Evolutionary conservation across 1,284 basidiomycete genomes (phyloP).

Genomic region (Pisolithus thermaeus): DNA sequence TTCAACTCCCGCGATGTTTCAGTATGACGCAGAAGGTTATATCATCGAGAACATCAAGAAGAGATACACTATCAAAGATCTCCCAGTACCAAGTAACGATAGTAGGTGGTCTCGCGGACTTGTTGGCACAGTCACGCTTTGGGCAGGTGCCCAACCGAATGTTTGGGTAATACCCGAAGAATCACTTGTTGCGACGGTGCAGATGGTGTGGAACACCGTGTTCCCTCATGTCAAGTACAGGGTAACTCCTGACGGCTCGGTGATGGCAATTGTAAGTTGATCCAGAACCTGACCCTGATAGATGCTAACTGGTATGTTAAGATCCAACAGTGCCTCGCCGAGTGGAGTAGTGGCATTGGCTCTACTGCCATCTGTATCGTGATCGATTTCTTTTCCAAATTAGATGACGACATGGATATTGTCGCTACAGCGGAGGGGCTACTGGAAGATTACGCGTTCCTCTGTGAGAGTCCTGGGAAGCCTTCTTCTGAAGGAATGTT

Average conservation of each 20-base stretch:
- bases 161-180: neutral
- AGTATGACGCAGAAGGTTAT: too few relatives aligned
- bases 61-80: too few relatives aligned
- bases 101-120: too few relatives aligned
- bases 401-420: neutral
- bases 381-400: too few relatives aligned
- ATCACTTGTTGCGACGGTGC: neutral
- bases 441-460: slow-evolving; percentile 4
- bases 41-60: too few relatives aligned
- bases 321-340: neutral
- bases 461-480: slow-evolving; percentile 8
- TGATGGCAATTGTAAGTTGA: slow-evolving; percentile 3
- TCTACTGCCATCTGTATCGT: neutral
- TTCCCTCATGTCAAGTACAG: slow-evolving; percentile 1
- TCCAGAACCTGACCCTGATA: neutral
- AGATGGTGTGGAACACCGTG: neutral
- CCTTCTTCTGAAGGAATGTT: neutral
- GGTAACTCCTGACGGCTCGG: neutral
- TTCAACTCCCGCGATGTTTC: neutral
- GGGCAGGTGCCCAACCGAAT: slow-evolving; percentile 3
- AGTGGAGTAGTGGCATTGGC: neutral
- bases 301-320: neutral
- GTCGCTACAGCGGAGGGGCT: neutral
- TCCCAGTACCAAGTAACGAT: too few relatives aligned
- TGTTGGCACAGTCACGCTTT: neutral